phyloP scores from a whole-genome alignment of 768 basidiomycete genomes.

The Suillus luteus region DNA sequence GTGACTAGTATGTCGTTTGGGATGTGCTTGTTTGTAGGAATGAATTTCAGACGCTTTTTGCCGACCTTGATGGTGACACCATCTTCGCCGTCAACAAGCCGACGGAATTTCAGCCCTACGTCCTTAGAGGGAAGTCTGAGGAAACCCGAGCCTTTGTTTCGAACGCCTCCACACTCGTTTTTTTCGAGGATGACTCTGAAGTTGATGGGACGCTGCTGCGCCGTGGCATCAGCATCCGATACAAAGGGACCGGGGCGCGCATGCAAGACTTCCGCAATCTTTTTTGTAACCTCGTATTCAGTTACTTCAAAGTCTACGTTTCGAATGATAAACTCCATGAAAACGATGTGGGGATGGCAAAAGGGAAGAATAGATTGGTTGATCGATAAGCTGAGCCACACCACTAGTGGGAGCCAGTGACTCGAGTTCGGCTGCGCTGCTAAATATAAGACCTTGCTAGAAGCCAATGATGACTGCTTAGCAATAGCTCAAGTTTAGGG shows the following conservation, averaged over 20 bases:
- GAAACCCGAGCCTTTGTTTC: slow-evolving; percentile 56
- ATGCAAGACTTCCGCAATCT: slow-evolving; percentile 59
- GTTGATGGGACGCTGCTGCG: slow-evolving; percentile 44
- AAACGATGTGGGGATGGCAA: not conserved
- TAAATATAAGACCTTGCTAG: not conserved
- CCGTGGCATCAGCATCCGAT: slow-evolving; percentile 12
- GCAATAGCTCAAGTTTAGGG: not conserved
- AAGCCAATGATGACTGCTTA: too few species aligned
- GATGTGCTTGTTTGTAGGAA: slow-evolving; percentile 14
- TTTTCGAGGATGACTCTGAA: slow-evolving; percentile 60
- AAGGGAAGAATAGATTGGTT: not conserved
- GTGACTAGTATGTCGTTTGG: slow-evolving; percentile 29
- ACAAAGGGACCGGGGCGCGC: slow-evolving; percentile 31
- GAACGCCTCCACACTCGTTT: slow-evolving; percentile 49
- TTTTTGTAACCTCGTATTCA: slow-evolving; percentile 57
- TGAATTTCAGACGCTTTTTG: slow-evolving; percentile 41
- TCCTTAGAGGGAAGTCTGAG: slow-evolving; percentile 31
- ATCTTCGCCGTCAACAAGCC: slow-evolving; percentile 37
- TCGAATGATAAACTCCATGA: slow-evolving; percentile 42
- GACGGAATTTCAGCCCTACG: slow-evolving; percentile 49
- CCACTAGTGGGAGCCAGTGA: not conserved
- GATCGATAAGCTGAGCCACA: slow-evolving; percentile 7
- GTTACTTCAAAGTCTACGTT: slow-evolving; percentile 41
- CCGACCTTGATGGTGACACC: slow-evolving; percentile 43
- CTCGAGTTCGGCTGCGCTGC: not conserved